Percentiles rank a stretch among this genome's conserved stretches.
These are phyloP conservation scores for Pisolithus orientalis DNA, from an alignment of 768 basidiomycete genomes.

Conservation along the genomic window DNA sequence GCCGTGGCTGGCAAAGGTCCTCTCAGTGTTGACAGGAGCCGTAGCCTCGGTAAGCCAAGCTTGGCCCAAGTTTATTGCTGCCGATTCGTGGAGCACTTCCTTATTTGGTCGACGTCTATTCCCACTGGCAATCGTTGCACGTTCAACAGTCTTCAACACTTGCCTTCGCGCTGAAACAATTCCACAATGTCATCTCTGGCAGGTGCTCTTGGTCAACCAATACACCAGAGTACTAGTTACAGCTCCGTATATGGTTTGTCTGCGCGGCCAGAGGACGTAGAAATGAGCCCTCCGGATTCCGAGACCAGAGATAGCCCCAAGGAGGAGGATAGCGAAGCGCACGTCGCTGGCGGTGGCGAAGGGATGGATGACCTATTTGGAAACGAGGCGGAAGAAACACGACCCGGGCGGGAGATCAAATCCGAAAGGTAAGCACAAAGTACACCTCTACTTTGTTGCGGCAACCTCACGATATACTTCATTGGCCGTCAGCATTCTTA, in stretches of 20 bases:
- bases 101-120: too few relatives aligned
- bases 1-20: too few relatives aligned
- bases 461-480: constrained; percentile 11
- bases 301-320: constrained; percentile 14
- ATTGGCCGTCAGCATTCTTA: constrained; percentile 29
- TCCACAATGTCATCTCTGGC: constrained; percentile 52
- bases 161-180: background rate
- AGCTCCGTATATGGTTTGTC: constrained; percentile 3
- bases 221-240: constrained; percentile 18
- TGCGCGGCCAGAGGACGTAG: constrained; percentile 29
- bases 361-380: constrained; percentile 80
- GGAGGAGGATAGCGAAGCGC: constrained; percentile 13
- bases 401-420: constrained; percentile 33
- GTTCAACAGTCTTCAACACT: too few relatives aligned
- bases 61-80: too few relatives aligned
- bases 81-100: too few relatives aligned
- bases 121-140: too few relatives aligned
- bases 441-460: constrained; percentile 5
- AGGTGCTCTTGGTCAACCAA: constrained; percentile 43
- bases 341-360: constrained; percentile 32
- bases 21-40: too few relatives aligned
- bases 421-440: constrained; percentile 38
- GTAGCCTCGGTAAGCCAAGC: too few relatives aligned
- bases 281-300: constrained; percentile 31
- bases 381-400: constrained; percentile 46